Evolutionary conservation across 2,329 filamentous ascomycete species (phyloP).

Genomic region (Monilinia fructicola): DNA sequence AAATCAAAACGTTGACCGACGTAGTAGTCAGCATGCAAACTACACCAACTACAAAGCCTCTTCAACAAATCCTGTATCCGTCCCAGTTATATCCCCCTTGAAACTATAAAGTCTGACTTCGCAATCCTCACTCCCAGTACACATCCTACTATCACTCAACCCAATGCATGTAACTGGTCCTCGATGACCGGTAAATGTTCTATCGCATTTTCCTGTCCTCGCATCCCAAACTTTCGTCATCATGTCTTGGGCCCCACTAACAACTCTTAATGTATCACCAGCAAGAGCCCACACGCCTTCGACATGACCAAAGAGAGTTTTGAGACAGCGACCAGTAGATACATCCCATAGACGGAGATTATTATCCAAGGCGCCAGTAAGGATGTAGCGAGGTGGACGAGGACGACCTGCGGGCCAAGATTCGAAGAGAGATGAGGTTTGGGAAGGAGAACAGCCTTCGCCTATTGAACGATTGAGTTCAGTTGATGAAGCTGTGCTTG

Average conservation of each 20-base stretch:
- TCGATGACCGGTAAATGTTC: slow-evolving; percentile 86
- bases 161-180: slow-evolving; percentile 93
- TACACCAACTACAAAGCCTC: background rate
- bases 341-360: slow-evolving; percentile 94
- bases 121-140: slow-evolving; percentile 89
- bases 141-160: slow-evolving; percentile 83
- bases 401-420: slow-evolving; percentile 67
- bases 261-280: slow-evolving; percentile 82
- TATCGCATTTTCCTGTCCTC: slow-evolving; percentile 83
- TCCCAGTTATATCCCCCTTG: slow-evolving; percentile 33
- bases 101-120: slow-evolving; percentile 86
- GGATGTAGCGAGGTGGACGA: slow-evolving; percentile 83
- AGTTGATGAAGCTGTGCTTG: slow-evolving; percentile 31
- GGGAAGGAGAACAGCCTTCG: slow-evolving; percentile 17
- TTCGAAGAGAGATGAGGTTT: slow-evolving; percentile 31
- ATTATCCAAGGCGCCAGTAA: slow-evolving; percentile 87
- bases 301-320: slow-evolving; percentile 94
- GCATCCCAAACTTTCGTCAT: slow-evolving; percentile 98
- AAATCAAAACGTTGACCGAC: background rate
- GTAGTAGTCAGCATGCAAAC: background rate
- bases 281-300: slow-evolving; percentile 94
- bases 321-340: slow-evolving; percentile 74
- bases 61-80: background rate
- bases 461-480: slow-evolving; percentile 14
- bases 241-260: slow-evolving; percentile 87